Percentiles rank a stretch among this genome's conserved stretches.
Evolutionary conservation across 1,139 yeast genomes (phyloP).

Genomic region (Blastobotrys buckinghamii): DNA sequence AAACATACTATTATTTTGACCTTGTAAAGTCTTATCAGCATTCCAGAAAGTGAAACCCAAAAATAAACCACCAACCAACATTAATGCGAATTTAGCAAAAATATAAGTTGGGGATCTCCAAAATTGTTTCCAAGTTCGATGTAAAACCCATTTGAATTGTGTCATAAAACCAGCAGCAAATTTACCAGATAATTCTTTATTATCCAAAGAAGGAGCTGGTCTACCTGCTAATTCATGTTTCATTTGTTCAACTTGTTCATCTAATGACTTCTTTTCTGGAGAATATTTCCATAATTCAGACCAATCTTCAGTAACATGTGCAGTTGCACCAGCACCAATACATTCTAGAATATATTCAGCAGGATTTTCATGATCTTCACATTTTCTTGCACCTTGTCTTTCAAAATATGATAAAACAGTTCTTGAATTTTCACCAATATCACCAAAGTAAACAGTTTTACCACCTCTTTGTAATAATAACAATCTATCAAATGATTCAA

Average conservation of each 20-base stretch:
- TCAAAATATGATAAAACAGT: conserved; percentile 52
- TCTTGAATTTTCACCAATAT: conserved; percentile 49
- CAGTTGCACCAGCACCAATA: conserved; percentile 67
- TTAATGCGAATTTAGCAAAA: conserved; percentile 41
- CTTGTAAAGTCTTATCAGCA: conserved; percentile 29
- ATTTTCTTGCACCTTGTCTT: conserved; percentile 44
- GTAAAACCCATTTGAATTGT: conserved; percentile 37
- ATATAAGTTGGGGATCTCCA: conserved; percentile 44
- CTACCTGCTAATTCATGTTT: conserved; percentile 27
- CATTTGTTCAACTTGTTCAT: conserved; percentile 36
- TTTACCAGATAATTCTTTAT: conserved; percentile 17
- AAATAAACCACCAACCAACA: conserved; percentile 45
- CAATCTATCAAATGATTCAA: conserved; percentile 48
- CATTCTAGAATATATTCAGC: conserved; percentile 62
- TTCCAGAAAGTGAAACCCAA: conserved; percentile 47
- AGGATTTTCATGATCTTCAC: conserved; percentile 50
- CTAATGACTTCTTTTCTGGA: conserved; percentile 35
- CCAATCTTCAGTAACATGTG: conserved; percentile 41
- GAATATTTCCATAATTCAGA: conserved; percentile 39
- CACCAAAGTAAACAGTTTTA: conserved; percentile 61
- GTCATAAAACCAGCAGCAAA: conserved; percentile 32
- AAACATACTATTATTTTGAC: conserved; percentile 33
- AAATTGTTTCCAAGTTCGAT: conserved; percentile 36
- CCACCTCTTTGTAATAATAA: conserved; percentile 51
- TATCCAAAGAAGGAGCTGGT: conserved; percentile 12